Evolutionary conservation across 768 basidiomycete species (phyloP).

Genomic region (Mycena vitilis): DNA sequence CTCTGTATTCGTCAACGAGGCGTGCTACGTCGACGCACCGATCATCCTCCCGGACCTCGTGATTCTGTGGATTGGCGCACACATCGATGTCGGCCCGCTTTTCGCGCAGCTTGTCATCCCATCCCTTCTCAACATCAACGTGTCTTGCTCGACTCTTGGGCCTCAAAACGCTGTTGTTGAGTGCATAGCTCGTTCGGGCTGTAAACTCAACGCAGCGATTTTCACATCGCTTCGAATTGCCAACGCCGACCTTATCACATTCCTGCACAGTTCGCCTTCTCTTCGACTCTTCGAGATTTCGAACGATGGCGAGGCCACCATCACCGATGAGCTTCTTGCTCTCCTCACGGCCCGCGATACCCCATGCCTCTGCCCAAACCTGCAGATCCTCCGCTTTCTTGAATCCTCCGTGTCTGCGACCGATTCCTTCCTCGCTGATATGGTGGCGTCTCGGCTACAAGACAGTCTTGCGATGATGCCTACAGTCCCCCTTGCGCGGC

Average conservation of each 20-base stretch:
- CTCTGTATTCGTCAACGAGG: slow-evolving; percentile 5
- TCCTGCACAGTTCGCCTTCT: slow-evolving; percentile 19
- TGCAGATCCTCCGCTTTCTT: slow-evolving; percentile 29
- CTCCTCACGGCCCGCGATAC: slow-evolving; percentile 16
- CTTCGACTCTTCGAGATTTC: slow-evolving; percentile 26
- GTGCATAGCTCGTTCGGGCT: slow-evolving; percentile 15
- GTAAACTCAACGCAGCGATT: slow-evolving; percentile 5
- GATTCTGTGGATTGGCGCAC: slow-evolving; percentile 25
- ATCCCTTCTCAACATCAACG: slow-evolving; percentile 24
- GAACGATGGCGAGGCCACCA: slow-evolving; percentile 5
- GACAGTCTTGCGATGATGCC: background rate
- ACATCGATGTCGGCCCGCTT: slow-evolving; percentile 21
- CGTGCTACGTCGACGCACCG: background rate
- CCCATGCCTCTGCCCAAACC: slow-evolving; percentile 22
- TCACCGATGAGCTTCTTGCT: slow-evolving; percentile 20
- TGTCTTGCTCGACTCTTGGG: slow-evolving; percentile 14
- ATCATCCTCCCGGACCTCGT: slow-evolving; percentile 17
- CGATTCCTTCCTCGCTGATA: slow-evolving; percentile 26
- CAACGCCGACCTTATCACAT: slow-evolving; percentile 19
- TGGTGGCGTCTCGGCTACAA: slow-evolving; percentile 22
- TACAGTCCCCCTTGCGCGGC: slow-evolving; percentile 3
- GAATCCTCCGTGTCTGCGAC: slow-evolving; percentile 19
- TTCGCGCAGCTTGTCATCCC: slow-evolving; percentile 21
- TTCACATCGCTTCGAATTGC: slow-evolving; percentile 21
- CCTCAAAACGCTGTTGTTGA: slow-evolving; percentile 15